Percentiles rank a stretch among this genome's conserved stretches.
These are phyloP conservation scores for Elsinoe perseae DNA, from an alignment of 2,329 filamentous ascomycete species.

Conservation along the genomic window DNA sequence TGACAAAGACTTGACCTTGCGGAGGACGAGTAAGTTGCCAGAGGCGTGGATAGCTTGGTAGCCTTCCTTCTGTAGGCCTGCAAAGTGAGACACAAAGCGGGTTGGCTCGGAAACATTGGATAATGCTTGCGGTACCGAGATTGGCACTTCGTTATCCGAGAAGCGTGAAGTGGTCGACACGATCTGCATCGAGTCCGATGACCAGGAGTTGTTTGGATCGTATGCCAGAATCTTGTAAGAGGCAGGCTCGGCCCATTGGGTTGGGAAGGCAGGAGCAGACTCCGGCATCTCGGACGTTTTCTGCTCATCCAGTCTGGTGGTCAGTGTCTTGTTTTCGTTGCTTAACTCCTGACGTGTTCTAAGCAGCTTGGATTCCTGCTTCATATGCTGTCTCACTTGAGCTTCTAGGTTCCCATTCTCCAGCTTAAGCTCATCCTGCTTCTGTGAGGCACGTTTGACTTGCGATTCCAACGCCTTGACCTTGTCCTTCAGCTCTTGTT, in stretches of 20 bases:
- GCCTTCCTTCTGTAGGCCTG: slow-evolving; percentile 50
- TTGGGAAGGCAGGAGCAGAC: not conserved
- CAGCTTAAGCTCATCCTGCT: not conserved
- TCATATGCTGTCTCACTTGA: slow-evolving; percentile 4
- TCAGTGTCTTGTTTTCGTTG: slow-evolving; percentile 1
- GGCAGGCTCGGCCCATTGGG: slow-evolving; percentile 29
- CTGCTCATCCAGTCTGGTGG: not conserved
- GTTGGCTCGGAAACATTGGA: slow-evolving; percentile 54
- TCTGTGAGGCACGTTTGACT: slow-evolving; percentile 10
- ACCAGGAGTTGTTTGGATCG: slow-evolving; percentile 43
- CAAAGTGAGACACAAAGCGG: slow-evolving; percentile 59
- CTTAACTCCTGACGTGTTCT: not conserved
- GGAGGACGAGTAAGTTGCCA: slow-evolving; percentile 58
- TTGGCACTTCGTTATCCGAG: slow-evolving; percentile 41
- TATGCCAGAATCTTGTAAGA: slow-evolving; percentile 61
- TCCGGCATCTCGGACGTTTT: not conserved
- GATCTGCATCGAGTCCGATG: slow-evolving; percentile 45
- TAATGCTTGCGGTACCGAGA: slow-evolving; percentile 54
- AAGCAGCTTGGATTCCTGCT: slow-evolving; percentile 2
- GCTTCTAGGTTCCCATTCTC: slow-evolving; percentile 5
- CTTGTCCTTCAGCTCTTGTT: slow-evolving; percentile 4
- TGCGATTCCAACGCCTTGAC: not conserved
- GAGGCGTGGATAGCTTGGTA: slow-evolving; percentile 60
- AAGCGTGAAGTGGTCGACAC: slow-evolving; percentile 52
- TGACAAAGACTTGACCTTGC: slow-evolving; percentile 51